Percentiles rank a stretch among this genome's conserved stretches.
These are phyloP conservation scores for Crithidia fasciculata DNA, from an alignment of 208 protist genomes.

Conservation along the genomic window DNA sequence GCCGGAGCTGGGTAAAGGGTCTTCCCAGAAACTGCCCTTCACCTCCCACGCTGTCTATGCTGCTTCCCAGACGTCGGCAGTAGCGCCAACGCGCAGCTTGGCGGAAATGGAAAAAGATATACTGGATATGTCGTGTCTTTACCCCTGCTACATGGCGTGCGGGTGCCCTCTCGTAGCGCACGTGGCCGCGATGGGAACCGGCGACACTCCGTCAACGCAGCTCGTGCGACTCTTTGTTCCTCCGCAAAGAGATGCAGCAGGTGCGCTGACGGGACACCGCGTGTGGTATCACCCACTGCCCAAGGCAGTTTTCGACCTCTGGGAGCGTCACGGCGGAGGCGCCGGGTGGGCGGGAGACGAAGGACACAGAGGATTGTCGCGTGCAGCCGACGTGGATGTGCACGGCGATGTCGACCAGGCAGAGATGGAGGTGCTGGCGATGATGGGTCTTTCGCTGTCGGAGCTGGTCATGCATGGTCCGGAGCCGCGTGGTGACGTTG, in stretches of 20 bases:
- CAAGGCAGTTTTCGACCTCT: conserved; percentile 8
- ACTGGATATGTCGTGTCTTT: not conserved
- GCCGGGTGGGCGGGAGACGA: too few species aligned
- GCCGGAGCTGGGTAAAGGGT: too few species aligned
- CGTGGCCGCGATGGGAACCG: not conserved
- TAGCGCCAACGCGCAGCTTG: too few species aligned
- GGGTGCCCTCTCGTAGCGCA: conserved; percentile 17
- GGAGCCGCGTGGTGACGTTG: not conserved
- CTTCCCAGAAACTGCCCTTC: too few species aligned
- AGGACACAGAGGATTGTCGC: too few species aligned
- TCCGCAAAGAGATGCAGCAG: not conserved
- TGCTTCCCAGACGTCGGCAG: too few species aligned
- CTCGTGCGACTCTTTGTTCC: not conserved
- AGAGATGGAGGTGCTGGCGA: conserved; percentile 25
- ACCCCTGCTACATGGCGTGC: conserved; percentile 26
- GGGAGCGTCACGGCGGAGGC: conserved; percentile 1
- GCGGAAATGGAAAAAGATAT: too few species aligned
- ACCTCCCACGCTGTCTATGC: too few species aligned
- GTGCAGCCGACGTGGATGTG: too few species aligned
- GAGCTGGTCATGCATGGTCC: not conserved
- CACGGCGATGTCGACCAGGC: not conserved
- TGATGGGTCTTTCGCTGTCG: conserved; percentile 12
- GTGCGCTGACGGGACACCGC: not conserved
- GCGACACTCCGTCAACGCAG: not conserved
- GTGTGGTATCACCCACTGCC: not conserved